phyloP scores from a whole-genome alignment of 352 stramenopile genomes.

The Plasmopara halstedii region DNA sequence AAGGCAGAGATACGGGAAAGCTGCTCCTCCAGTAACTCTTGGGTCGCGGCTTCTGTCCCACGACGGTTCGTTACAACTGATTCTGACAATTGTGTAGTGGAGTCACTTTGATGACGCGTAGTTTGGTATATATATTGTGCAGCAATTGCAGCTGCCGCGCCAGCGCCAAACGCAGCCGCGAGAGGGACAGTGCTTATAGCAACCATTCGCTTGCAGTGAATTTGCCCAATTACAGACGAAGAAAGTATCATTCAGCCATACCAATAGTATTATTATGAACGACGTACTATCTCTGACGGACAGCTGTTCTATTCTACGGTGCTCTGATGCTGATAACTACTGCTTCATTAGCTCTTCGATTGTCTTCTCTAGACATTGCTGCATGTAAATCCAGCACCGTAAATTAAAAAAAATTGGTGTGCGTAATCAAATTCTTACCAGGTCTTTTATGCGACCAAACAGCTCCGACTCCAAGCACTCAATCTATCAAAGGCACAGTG shows the following conservation, averaged over 20 bases:
- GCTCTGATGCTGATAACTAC: background rate
- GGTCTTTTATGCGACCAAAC: slow-evolving; percentile 24
- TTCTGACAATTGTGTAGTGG: background rate
- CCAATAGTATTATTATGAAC: too few relatives aligned
- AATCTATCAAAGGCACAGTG: slow-evolving; percentile 14
- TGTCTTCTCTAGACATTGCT: slow-evolving; percentile 17
- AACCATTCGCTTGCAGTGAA: too few relatives aligned
- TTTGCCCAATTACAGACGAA: too few relatives aligned
- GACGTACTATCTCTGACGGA: too few relatives aligned
- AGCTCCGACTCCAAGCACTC: slow-evolving; percentile 27
- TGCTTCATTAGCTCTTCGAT: slow-evolving; percentile 3
- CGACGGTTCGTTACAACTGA: background rate
- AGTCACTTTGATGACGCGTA: slow-evolving; percentile 16
- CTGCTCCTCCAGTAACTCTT: slow-evolving; percentile 65
- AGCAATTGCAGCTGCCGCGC: slow-evolving; percentile 34
- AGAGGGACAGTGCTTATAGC: slow-evolving; percentile 31
- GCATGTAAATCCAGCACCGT: background rate
- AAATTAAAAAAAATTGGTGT: background rate
- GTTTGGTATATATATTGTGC: slow-evolving; percentile 37
- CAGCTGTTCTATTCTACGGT: too few relatives aligned
- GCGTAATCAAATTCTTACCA: slow-evolving; percentile 17
- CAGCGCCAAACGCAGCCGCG: slow-evolving; percentile 48
- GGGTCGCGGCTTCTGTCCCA: slow-evolving; percentile 33
- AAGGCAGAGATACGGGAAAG: slow-evolving; percentile 92
- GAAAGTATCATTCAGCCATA: too few relatives aligned